These are phyloP conservation scores for Oenanthe javanica DNA, from an alignment of 140 eudicot species.

Conservation along the genomic window DNA sequence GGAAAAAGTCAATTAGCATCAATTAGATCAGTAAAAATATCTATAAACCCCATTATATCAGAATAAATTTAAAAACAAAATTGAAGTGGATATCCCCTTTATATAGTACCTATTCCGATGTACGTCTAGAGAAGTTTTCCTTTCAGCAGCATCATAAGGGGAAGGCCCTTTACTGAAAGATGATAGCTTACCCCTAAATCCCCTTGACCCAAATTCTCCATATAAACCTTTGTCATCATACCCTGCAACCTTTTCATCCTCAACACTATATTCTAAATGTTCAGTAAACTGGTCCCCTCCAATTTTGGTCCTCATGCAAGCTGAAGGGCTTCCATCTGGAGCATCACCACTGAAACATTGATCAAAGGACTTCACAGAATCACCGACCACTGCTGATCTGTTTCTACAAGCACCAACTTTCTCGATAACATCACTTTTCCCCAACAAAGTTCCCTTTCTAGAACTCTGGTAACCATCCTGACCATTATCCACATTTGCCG, in stretches of 20 bases:
- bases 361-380: slow-evolving; percentile 21
- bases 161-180: slow-evolving; percentile 22
- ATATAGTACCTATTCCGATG: slow-evolving; percentile 35
- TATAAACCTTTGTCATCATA: slow-evolving; percentile 13
- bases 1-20: not conserved
- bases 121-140: slow-evolving; percentile 4
- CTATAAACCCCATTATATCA: not conserved
- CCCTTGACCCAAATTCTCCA: slow-evolving; percentile 22
- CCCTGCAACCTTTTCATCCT: slow-evolving; percentile 21
- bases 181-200: slow-evolving; percentile 21
- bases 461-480: slow-evolving; percentile 26
- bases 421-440: slow-evolving; percentile 14
- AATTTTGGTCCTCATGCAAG: not conserved
- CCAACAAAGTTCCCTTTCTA: slow-evolving; percentile 12
- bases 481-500: slow-evolving; percentile 29
- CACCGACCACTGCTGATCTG: slow-evolving; percentile 13
- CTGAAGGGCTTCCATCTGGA: slow-evolving; percentile 5
- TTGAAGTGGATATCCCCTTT: not conserved
- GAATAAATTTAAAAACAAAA: no score
- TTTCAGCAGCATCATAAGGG: slow-evolving; percentile 13
- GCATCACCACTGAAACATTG: slow-evolving; percentile 14
- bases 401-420: slow-evolving; percentile 16
- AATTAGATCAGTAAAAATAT: slow-evolving; percentile 6
- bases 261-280: slow-evolving; percentile 17
- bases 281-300: slow-evolving; percentile 15